Conservation (phyloP, 2,329 filamentous ascomycete genomes). For the Epichloe amarillans region DNA sequence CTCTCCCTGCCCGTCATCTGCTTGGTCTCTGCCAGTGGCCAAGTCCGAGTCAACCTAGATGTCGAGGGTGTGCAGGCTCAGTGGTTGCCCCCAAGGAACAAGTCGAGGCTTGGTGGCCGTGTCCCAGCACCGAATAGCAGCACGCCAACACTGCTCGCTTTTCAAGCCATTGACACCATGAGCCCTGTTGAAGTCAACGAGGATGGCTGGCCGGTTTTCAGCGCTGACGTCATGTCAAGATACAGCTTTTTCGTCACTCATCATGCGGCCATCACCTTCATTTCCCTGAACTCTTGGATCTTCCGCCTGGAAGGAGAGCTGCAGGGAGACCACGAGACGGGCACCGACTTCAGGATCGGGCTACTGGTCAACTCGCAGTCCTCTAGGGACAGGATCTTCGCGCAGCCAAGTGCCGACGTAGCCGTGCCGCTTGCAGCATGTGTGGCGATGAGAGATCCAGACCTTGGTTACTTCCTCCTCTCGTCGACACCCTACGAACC, state of each 20-base stretch:
- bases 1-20: conserved; percentile 47
- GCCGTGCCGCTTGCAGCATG: conserved; percentile 38
- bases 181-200: conserved; percentile 39
- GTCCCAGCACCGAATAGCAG: conserved; percentile 22
- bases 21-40: conserved; percentile 46
- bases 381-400: conserved; percentile 44
- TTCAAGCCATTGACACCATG: conserved; percentile 50
- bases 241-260: conserved; percentile 53
- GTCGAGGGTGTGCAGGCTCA: conserved; percentile 50
- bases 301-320: conserved; percentile 51
- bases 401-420: conserved; percentile 33
- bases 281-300: conserved; percentile 50
- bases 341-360: conserved; percentile 48
- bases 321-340: conserved; percentile 39
- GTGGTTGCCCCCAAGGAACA: conserved; percentile 47
- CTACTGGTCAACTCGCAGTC: conserved; percentile 46
- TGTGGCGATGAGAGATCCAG: conserved; percentile 42
- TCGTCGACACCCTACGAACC: conserved; percentile 46
- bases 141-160: conserved; percentile 40
- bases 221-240: conserved; percentile 44
- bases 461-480: conserved; percentile 50
- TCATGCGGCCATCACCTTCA: conserved; percentile 43
- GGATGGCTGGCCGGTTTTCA: conserved; percentile 50
- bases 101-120: conserved; percentile 28
- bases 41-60: conserved; percentile 48